Percentiles rank a stretch among this genome's conserved stretches.
Conservation (phyloP, 257 asterid species). For the Osmanthus fragrans region DNA sequence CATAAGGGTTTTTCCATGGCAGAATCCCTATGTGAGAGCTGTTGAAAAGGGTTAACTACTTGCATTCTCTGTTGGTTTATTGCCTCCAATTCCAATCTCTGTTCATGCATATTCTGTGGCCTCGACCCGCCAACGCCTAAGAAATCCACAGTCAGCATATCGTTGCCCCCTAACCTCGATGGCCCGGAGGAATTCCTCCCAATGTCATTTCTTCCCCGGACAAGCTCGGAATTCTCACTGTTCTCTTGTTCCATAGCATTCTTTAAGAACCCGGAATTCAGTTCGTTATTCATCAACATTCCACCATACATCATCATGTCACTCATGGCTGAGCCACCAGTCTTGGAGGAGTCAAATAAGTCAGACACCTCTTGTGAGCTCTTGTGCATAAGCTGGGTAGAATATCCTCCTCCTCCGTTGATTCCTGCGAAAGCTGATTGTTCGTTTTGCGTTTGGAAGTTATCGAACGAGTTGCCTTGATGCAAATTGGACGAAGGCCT, state of each 20-base stretch:
- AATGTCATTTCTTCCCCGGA: conserved; percentile 24
- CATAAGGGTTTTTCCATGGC: conserved; percentile 49
- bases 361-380: conserved; percentile 37
- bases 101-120: conserved; percentile 43
- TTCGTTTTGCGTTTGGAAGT: conserved; percentile 40
- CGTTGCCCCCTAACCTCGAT: conserved; percentile 33
- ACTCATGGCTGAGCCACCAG: conserved; percentile 35
- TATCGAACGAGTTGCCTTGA: conserved; percentile 30
- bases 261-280: conserved; percentile 40
- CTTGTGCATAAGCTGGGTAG: conserved; percentile 43
- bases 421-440: conserved; percentile 23
- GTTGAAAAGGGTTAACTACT: conserved; percentile 39
- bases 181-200: conserved; percentile 24
- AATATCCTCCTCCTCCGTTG: conserved; percentile 26
- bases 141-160: conserved; percentile 80
- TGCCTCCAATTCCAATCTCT: conserved; percentile 44
- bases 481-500: conserved; percentile 26
- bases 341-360: conserved; percentile 38
- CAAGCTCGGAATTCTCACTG: conserved; percentile 21
- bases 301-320: conserved; percentile 72
- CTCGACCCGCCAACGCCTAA: conserved; percentile 77
- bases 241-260: conserved; percentile 37
- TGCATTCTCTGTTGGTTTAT: conserved; percentile 54
- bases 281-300: conserved; percentile 56
- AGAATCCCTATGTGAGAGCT: conserved; percentile 44